These are phyloP conservation scores for Talaromyces trachyspermus DNA, from an alignment of 495 filamentous ascomycete genomes.

Conservation along the genomic window DNA sequence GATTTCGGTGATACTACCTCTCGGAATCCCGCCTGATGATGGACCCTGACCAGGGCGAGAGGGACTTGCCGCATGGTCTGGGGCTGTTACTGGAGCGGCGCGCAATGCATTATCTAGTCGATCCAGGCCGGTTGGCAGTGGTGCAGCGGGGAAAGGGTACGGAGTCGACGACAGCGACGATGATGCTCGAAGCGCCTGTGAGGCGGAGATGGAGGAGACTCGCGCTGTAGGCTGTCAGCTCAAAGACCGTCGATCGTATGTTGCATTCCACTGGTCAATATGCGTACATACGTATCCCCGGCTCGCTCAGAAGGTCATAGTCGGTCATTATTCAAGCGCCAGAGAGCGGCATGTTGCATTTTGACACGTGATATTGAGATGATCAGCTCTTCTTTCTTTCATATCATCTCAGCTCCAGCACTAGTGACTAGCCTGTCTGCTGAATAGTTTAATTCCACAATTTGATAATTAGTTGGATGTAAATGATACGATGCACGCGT, in stretches of 20 bases:
- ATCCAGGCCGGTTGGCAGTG: conserved; percentile 59
- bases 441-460: background rate
- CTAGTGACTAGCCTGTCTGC: background rate
- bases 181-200: conserved; percentile 67
- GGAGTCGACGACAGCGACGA: conserved; percentile 33
- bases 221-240: conserved; percentile 30
- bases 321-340: conserved; percentile 1
- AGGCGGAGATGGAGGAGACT: conserved; percentile 81
- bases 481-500: too few relatives aligned
- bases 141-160: background rate
- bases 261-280: too few relatives aligned
- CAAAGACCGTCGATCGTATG: too few relatives aligned
- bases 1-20: conserved; percentile 78
- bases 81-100: conserved; percentile 8
- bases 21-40: conserved; percentile 49
- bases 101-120: conserved; percentile 51
- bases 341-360: background rate
- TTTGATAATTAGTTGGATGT: background rate
- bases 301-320: background rate
- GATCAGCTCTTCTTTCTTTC: too few relatives aligned
- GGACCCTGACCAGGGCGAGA: background rate
- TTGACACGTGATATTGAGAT: too few relatives aligned
- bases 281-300: too few relatives aligned
- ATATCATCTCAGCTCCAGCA: background rate
- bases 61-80: background rate